Evolutionary conservation across 1,139 yeast species (phyloP), one percentile per base, ranked within the genome.

Genomic region (Geotrichum armillariae): DNA sequence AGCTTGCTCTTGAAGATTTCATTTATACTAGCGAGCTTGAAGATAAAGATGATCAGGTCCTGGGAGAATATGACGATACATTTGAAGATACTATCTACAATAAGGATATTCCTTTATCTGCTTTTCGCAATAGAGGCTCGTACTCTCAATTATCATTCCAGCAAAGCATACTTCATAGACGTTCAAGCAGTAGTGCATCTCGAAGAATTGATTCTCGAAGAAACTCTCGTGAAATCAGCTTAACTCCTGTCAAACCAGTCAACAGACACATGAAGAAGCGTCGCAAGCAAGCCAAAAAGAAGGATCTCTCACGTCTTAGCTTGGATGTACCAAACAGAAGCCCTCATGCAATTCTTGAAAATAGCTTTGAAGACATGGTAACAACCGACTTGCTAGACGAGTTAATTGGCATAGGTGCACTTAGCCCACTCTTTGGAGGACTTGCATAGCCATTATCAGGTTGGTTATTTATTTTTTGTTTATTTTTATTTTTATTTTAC

Each of bases 1-100:
- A 85, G 41, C 69, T 89, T 45, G 90, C 88, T 4, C 71, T 91
- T 51, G 96, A 90, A 64, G 98, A 91, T 61, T 75, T 90, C 53
- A 75, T 91, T 61, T 88, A 91, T 66, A 85, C 93, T 66, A 85
- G 93, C 65, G 97, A 88, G 64, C 73, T 91, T 57, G 96, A 89
- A 60, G 90, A 86, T 59, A 89, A 81, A 45, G 87, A 83, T 48
- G 56, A 55, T 23, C 58, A 55, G 22, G 76, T 68, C 67, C 6
- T 25, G 32, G 41, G 25, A 16, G 23, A 8, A 20, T 22, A n/a
- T 4, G 18, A 16, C 3, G 17, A 6, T 16, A 8, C 47, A 3
- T 23, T 36, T 16, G 70, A 41, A 12, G 46, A 39, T 7, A 32
- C 44, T 2, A 36, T 39, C 12, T 16, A 31, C 32, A 78, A 79